Evolutionary conservation across 1,284 basidiomycete species (phyloP), one percentile per base, ranked within the genome.

Genomic region (Irpex rosettiformis): DNA sequence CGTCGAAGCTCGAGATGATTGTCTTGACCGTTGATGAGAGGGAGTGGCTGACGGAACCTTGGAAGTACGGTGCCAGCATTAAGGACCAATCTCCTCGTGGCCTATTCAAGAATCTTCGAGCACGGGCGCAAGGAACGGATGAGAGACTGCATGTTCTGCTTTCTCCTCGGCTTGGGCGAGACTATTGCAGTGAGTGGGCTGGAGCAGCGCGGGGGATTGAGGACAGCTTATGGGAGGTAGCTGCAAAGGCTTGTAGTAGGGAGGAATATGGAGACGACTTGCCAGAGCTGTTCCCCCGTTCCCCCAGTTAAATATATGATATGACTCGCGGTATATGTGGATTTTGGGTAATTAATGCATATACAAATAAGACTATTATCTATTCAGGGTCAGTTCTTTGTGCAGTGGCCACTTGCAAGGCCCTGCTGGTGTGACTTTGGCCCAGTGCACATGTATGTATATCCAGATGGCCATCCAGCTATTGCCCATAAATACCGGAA

Each of bases 11-110:
- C 53, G 52, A 42, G 53, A 67, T 70, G 67, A 56, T 70, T 52
- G 66, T 70, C 24, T 54, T 70, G 10, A 67, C 69, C 8, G 58
- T 69, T 21, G 64, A 62, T 22, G 65, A 66, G 62, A 29, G 58
- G 11, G 65, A 62, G 52, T 69, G 63, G 62, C 5, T 68, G 27
- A 55, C 52, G 43, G 63, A 64, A 37, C 65, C 65, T 22, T 68
- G 64, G 67, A 64, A 65, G 49, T 59, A 61, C 52, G 63, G 64
- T 18, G 33, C 59, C 6, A 55, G 58, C 22, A 48, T 61, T 2
- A 54, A 55, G 40, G 30, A 55, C 16, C 49, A 43, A 10, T 67
- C 67, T 13, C 69, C 67, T 0, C 58, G 62, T n/a, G 58, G 57
- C 8, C 57, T 53, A 42, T 69, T 68, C 60, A 61, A 65, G n/a